A percentile compares a stretch with the other conserved stretches of the same genome.
Evolutionary conservation across 2,329 filamentous ascomycete species (phyloP).

Genomic region (Alternaria sp.): DNA sequence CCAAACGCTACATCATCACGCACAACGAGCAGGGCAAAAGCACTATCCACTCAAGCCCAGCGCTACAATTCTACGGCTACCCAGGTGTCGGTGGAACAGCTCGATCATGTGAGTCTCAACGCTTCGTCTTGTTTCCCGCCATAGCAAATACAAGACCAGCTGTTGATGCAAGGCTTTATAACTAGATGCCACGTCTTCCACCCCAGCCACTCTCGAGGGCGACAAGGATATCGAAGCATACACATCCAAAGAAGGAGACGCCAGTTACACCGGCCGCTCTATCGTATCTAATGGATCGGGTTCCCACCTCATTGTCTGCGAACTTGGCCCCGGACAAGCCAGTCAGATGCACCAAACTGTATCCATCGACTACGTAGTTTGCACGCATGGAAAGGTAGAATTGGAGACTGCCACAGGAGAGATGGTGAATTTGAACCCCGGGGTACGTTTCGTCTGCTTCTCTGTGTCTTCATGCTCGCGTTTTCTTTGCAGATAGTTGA

Average conservation of each 20-base stretch:
- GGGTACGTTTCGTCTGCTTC: conserved; percentile 8
- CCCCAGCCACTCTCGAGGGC: conserved; percentile 53
- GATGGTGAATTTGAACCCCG: conserved; percentile 21
- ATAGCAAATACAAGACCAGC: not conserved
- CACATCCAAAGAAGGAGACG: conserved; percentile 10
- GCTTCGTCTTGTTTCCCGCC: not conserved
- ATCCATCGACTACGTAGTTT: conserved; percentile 30
- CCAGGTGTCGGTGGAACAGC: not conserved
- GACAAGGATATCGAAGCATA: conserved; percentile 55
- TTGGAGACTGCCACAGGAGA: conserved; percentile 31
- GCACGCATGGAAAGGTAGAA: conserved; percentile 25
- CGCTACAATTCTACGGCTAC: conserved; percentile 22
- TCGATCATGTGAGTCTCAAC: conserved; percentile 1
- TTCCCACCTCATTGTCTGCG: conserved; percentile 21
- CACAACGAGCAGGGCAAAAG: conserved; percentile 50
- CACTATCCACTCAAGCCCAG: conserved; percentile 45
- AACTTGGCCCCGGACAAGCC: conserved; percentile 23
- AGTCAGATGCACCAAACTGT: conserved; percentile 30
- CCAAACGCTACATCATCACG: conserved; percentile 48
- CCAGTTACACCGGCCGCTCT: conserved; percentile 16
- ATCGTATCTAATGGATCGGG: conserved; percentile 23
- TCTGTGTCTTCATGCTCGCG: not conserved
- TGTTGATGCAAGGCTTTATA: not conserved
- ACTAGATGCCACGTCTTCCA: conserved; percentile 53
- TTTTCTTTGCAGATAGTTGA: not conserved